Evolutionary conservation across 257 asterid species (phyloP).

Genomic region (Ilex aquifolium): DNA sequence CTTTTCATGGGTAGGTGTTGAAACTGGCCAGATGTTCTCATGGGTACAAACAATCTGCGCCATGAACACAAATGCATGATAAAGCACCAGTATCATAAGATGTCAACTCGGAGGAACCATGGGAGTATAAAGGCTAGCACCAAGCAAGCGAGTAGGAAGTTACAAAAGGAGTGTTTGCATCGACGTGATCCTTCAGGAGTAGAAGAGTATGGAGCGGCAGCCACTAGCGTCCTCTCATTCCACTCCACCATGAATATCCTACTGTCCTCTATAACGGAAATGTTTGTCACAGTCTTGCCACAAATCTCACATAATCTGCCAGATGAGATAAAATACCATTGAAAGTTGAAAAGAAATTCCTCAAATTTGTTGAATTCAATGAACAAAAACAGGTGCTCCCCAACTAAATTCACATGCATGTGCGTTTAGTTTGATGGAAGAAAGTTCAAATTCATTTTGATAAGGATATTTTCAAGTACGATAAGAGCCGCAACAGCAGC

Average conservation of each 20-base stretch:
- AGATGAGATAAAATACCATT: not conserved
- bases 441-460: too few relatives aligned
- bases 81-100: not conserved
- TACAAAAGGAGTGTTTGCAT: slow-evolving; percentile 32
- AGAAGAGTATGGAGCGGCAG: slow-evolving; percentile 12
- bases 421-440: too few relatives aligned
- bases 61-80: too few relatives aligned
- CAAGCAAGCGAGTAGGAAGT: slow-evolving; percentile 33
- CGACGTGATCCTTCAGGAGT: slow-evolving; percentile 12
- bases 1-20: too few relatives aligned
- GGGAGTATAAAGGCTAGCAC: slow-evolving; percentile 35
- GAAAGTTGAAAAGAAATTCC: too few relatives aligned
- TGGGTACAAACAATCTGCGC: too few relatives aligned
- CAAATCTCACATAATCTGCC: slow-evolving; percentile 54
- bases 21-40: too few relatives aligned
- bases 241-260: slow-evolving; percentile 28
- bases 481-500: too few relatives aligned
- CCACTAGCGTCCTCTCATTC: slow-evolving; percentile 27
- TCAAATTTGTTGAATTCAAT: too few relatives aligned
- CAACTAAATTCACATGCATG: too few relatives aligned
- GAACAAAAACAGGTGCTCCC: too few relatives aligned
- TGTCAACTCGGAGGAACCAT: slow-evolving; percentile 27
- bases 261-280: slow-evolving; percentile 10
- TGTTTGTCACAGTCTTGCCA: slow-evolving; percentile 35
- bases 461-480: too few relatives aligned